phyloP scores from a whole-genome alignment of 805 yeast genomes.

The Pichia thaimueangensis region DNA sequence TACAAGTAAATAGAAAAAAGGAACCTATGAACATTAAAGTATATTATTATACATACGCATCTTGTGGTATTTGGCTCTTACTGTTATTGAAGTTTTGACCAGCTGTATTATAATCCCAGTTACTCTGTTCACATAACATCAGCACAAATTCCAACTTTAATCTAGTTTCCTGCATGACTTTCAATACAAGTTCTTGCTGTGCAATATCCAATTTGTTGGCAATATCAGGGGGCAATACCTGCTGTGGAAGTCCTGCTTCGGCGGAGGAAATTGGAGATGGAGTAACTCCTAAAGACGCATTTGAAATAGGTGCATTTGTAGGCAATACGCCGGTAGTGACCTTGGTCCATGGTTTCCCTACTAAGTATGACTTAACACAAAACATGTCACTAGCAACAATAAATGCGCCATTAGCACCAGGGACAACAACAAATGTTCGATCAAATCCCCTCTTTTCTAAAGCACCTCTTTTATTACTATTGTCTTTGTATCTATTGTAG shows the following conservation, averaged over 20 bases:
- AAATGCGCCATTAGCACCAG: conserved; percentile 60
- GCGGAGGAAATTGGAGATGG: conserved; percentile 15
- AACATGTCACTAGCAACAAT: conserved; percentile 85
- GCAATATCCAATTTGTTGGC: conserved; percentile 41
- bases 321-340: conserved; percentile 10
- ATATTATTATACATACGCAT: conserved; percentile 42
- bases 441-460: conserved; percentile 74
- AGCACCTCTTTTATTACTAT: conserved; percentile 21
- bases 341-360: conserved; percentile 47
- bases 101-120: conserved; percentile 73
- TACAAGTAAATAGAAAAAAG: too few species aligned
- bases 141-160: conserved; percentile 73
- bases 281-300: conserved; percentile 4
- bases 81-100: conserved; percentile 64
- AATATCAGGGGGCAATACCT: conserved; percentile 45
- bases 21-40: too few species aligned
- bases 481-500: conserved; percentile 22
- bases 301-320: conserved; percentile 10
- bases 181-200: conserved; percentile 61
- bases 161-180: conserved; percentile 64
- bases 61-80: conserved; percentile 44
- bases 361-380: conserved; percentile 55
- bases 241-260: too few species aligned
- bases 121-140: conserved; percentile 82
- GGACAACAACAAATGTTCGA: conserved; percentile 70